Evolutionary conservation across 768 basidiomycete species (phyloP), one percentile per base, ranked within the genome.

Genomic region (Termitomyces sp.): DNA sequence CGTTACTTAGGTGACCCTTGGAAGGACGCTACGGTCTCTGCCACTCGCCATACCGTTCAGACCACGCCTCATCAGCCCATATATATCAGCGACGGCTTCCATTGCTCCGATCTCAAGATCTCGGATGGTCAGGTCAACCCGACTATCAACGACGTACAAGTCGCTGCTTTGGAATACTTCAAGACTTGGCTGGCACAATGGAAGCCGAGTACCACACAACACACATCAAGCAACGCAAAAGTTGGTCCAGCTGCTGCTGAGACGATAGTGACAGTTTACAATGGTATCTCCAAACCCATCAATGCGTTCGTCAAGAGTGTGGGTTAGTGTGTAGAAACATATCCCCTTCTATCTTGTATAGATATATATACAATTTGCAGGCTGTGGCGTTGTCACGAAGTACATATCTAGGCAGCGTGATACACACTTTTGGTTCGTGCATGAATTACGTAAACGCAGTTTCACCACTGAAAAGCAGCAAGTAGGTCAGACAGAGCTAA

Each of bases 11-110:
- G 85, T 43, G 87, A 89, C 62, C 87, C 88, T 17, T 89, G 87
- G 87, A 77, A 80, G 49, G 83, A 84, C 53, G 79, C 82, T 6
- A 89, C 87, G 0, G 73, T 88, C 5, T 88, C 87, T 3, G 80
- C 86, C 0, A 76, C 79, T 23, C 73, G 73, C 12, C 71, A 76
- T 19, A 58, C 68, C 55, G 71, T 79, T 51, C 40, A 65, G 21
- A 85, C 78, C 64, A 85, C 82, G 3, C 54, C 75, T 0, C 66
- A 66, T 1, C 85, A 85, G 61, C 83, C 84, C 0, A 83, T 89
- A 52, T 77, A 72, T 16, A 66, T 80, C 12, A 71, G 81, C 25
- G 78, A 85, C 59, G 88, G 84, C 0, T 89, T 85, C 76, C 88
- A 89, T 61, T 79, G 79, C 64, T 83, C 86, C 17, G 87, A 89